Conservation (phyloP, 352 stramenopile species). For the Aphanomyces euteiches region DNA sequence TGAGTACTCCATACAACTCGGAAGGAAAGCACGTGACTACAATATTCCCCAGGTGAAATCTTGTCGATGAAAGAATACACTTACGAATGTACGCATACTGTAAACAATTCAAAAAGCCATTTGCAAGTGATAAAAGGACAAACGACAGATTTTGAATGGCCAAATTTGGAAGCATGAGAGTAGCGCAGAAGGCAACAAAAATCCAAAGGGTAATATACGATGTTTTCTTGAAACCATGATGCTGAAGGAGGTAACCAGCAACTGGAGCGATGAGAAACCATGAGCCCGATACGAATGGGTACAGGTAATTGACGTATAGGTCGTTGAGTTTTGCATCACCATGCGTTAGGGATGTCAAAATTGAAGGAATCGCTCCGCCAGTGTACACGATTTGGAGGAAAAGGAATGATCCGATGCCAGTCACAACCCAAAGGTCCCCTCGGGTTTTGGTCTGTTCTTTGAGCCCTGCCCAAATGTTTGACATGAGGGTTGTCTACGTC, state of each 20-base stretch:
- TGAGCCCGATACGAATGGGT: slow-evolving; percentile 16
- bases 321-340: slow-evolving; percentile 20
- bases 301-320: slow-evolving; percentile 25
- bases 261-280: slow-evolving; percentile 19
- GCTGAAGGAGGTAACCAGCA: slow-evolving; percentile 20
- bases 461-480: neutral
- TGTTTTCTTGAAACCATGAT: slow-evolving; percentile 1
- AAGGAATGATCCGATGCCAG: no score
- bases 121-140: slow-evolving; percentile 2
- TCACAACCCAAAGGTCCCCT: no score
- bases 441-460: neutral
- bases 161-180: slow-evolving; percentile 13
- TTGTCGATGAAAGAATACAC: no score
- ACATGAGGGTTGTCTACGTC: slow-evolving; percentile 31
- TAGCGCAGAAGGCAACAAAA: slow-evolving; percentile 8
- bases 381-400: no score
- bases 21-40: slow-evolving; percentile 24
- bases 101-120: slow-evolving; percentile 3
- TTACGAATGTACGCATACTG: slow-evolving; percentile 26
- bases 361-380: slow-evolving; percentile 17
- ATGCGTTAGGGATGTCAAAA: slow-evolving; percentile 31
- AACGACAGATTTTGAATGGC: neutral
- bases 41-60: neutral
- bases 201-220: neutral
- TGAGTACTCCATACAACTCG: slow-evolving; percentile 21